Evolutionary conservation across 2,329 filamentous ascomycete species (phyloP).

Genomic region (Phaeosphaeria sp.): DNA sequence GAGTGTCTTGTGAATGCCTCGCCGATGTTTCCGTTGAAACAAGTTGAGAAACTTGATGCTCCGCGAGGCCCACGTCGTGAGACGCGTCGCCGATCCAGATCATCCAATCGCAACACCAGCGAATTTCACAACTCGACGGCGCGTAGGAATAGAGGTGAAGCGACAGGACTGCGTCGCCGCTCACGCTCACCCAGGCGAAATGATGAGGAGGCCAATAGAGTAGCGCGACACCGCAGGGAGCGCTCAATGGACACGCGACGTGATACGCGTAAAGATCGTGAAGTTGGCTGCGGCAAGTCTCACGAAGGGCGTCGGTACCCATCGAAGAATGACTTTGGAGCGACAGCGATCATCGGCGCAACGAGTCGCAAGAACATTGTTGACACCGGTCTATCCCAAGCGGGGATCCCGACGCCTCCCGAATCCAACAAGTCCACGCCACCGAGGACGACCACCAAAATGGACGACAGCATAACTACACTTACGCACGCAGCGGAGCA

Average conservation of each 20-base stretch:
- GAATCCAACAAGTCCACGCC: not conserved
- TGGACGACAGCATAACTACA: not conserved
- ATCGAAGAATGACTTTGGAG: not conserved
- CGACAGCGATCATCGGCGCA: not conserved
- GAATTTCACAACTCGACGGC: not conserved
- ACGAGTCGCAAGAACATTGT: not conserved
- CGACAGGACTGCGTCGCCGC: not conserved
- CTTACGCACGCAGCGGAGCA: not conserved
- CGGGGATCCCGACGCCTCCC: not conserved
- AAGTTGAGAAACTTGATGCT: not conserved
- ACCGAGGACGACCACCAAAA: not conserved
- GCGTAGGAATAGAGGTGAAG: not conserved
- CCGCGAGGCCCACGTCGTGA: not conserved
- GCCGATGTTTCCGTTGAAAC: not conserved
- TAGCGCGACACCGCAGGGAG: not conserved
- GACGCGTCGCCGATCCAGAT: not conserved
- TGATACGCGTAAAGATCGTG: not conserved
- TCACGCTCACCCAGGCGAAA: not conserved
- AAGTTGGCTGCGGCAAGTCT: not conserved
- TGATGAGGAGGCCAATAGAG: not conserved
- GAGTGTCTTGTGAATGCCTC: not conserved
- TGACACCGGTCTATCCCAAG: not conserved
- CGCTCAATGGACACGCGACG: not conserved
- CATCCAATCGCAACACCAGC: not conserved
- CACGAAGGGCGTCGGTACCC: not conserved